Conservation (phyloP, 352 stramenopile species). For the Vaucheria bursata region DNA sequence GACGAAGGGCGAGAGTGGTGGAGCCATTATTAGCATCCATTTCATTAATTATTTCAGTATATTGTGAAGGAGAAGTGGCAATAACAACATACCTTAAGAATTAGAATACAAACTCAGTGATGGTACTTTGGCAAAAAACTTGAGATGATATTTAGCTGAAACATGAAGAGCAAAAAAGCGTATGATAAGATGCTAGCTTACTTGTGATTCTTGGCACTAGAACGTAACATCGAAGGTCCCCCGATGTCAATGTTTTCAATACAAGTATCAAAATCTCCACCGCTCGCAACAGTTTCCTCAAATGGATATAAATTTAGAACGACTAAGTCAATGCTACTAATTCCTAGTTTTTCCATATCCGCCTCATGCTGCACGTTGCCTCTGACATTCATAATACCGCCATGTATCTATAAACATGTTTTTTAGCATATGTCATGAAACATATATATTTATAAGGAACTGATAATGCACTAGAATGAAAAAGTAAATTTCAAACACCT, state of each 20-base stretch:
- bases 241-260: slow-evolving; percentile 99
- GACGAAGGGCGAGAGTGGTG: slow-evolving; percentile 51
- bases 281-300: slow-evolving; percentile 83
- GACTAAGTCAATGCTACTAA: slow-evolving; percentile 88
- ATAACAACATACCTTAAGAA: slow-evolving; percentile 96
- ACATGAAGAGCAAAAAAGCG: too few species aligned
- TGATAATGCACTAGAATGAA: too few species aligned
- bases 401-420: slow-evolving; percentile 89
- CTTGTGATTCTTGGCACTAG: slow-evolving; percentile 96
- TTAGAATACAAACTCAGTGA: too few species aligned
- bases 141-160: too few species aligned
- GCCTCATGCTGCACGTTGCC: slow-evolving; percentile 90
- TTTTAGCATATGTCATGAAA: too few species aligned
- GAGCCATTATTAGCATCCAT: slow-evolving; percentile 60
- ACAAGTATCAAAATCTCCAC: slow-evolving; percentile 88
- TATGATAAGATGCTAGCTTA: too few species aligned
- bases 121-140: too few species aligned
- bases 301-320: slow-evolving; percentile 99
- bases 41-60: slow-evolving; percentile 80
- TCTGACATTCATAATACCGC: slow-evolving; percentile 90
- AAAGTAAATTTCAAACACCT: slow-evolving; percentile 54
- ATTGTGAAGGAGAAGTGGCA: slow-evolving; percentile 88
- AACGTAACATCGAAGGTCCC: slow-evolving; percentile 96
- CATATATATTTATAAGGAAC: too few species aligned
- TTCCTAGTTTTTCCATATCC: slow-evolving; percentile 82